Evolutionary conservation across 768 basidiomycete species (phyloP).

Genomic region (Amanita inopinata): DNA sequence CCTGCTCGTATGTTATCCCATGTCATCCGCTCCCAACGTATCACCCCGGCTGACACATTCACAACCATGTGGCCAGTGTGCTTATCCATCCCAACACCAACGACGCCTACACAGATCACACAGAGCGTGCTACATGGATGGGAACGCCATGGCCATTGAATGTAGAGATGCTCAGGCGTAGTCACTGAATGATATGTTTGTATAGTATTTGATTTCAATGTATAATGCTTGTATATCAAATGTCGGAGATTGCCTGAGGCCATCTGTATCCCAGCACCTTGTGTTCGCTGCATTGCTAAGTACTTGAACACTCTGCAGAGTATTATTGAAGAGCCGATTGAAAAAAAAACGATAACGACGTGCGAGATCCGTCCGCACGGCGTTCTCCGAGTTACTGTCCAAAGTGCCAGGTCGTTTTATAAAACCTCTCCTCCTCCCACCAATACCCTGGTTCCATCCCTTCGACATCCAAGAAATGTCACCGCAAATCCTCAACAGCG

Average conservation of each 20-base stretch:
- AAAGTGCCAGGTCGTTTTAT: not conserved
- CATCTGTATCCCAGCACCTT: too few relatives aligned
- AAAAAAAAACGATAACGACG: too few relatives aligned
- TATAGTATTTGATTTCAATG: too few relatives aligned
- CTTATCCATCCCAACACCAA: slow-evolving; percentile 65
- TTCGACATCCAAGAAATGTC: slow-evolving; percentile 19
- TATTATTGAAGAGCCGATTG: too few relatives aligned
- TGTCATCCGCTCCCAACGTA: too few relatives aligned
- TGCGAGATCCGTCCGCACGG: too few relatives aligned
- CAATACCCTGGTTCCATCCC: not conserved
- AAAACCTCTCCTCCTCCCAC: not conserved
- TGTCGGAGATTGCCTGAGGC: too few relatives aligned
- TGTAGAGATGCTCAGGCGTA: slow-evolving; percentile 16
- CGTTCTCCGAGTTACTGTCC: not conserved
- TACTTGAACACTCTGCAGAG: too few relatives aligned
- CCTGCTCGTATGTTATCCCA: slow-evolving; percentile 50
- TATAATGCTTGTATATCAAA: too few relatives aligned
- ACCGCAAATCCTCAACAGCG: slow-evolving; percentile 58
- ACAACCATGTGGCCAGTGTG: too few relatives aligned
- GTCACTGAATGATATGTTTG: not conserved
- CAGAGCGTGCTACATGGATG: slow-evolving; percentile 58
- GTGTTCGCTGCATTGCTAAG: too few relatives aligned
- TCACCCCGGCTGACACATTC: too few relatives aligned
- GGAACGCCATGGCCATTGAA: slow-evolving; percentile 50
- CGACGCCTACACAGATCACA: slow-evolving; percentile 46